phyloP scores from a whole-genome alignment of 225 moss, liverwort and hornwort genomes.

The Pseudoscleropodium purum region DNA sequence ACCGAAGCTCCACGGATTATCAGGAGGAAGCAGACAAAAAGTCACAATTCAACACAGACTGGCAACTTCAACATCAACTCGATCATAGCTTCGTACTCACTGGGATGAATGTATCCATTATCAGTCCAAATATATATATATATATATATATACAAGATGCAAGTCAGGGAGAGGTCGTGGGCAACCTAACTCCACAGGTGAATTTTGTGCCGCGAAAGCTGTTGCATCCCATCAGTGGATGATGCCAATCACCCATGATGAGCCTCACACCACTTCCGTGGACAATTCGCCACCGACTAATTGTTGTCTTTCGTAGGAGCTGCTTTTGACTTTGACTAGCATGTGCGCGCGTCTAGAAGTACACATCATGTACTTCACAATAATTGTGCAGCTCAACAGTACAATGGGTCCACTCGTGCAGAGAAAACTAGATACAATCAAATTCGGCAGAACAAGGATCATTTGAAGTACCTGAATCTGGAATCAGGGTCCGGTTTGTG shows the following conservation, averaged over 20 bases:
- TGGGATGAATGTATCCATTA: neutral
- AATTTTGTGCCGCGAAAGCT: neutral
- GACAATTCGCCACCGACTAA: neutral
- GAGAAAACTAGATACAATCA: neutral
- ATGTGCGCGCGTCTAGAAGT: neutral
- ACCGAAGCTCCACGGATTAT: neutral
- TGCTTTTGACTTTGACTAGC: neutral
- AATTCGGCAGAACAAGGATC: neutral
- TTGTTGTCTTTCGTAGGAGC: neutral
- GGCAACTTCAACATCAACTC: neutral
- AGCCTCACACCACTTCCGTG: neutral
- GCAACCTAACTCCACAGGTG: slow-evolving; percentile 9
- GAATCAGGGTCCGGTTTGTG: neutral
- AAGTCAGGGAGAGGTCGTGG: neutral
- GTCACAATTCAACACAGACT: neutral
- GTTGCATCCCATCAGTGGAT: neutral
- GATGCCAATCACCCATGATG: neutral
- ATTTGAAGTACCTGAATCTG: neutral
- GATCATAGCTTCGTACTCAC: neutral
- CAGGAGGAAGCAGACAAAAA: neutral
- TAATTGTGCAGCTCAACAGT: neutral
- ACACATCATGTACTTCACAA: neutral
- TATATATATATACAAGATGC: neutral
- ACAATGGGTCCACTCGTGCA: neutral
- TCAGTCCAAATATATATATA: neutral